A percentile compares a stretch with the other conserved stretches of the same genome.
Evolutionary conservation across 805 yeast species (phyloP).

Genomic region (Novakomyces olei): DNA sequence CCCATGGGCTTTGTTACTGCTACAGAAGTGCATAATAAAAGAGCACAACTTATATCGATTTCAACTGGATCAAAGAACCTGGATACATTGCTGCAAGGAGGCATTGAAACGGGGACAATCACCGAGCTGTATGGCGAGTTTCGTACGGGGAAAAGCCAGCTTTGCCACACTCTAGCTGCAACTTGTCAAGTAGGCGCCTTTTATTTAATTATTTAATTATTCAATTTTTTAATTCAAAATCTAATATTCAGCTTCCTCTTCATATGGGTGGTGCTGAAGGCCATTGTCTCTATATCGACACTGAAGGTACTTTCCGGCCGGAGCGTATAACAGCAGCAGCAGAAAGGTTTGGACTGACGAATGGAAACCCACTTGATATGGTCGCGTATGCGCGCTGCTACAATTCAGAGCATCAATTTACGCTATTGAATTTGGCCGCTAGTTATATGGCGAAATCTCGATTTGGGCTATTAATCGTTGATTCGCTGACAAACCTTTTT

Average conservation of each 20-base stretch:
- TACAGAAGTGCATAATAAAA: conserved; percentile 70
- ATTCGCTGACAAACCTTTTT: conserved; percentile 88
- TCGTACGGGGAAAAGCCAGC: conserved; percentile 90
- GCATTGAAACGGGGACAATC: conserved; percentile 89
- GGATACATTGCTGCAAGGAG: conserved; percentile 87
- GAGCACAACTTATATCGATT: conserved; percentile 74
- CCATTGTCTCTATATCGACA: conserved; percentile 82
- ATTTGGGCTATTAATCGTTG: conserved; percentile 77
- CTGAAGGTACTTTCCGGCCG: conserved; percentile 94
- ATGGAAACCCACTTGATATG: conserved; percentile 84
- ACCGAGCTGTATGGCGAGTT: conserved; percentile 95
- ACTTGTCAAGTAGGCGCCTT: conserved; percentile 45
- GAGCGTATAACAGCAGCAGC: conserved; percentile 76
- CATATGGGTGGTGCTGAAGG: conserved; percentile 99
- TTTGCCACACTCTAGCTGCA: conserved; percentile 90
- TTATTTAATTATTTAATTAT: not conserved
- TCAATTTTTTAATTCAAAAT: not conserved
- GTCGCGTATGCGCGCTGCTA: conserved; percentile 95
- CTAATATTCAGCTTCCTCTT: conserved; percentile 61
- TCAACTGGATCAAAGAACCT: conserved; percentile 91
- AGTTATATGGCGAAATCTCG: conserved; percentile 90
- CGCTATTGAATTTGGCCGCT: conserved; percentile 71
- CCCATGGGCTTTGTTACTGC: conserved; percentile 97
- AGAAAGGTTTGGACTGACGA: conserved; percentile 72
- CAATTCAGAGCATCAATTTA: conserved; percentile 88